Percentiles rank a stretch among this genome's conserved stretches.
Evolutionary conservation across 495 filamentous ascomycete species (phyloP).

Genomic region (Cryomyces minteri): DNA sequence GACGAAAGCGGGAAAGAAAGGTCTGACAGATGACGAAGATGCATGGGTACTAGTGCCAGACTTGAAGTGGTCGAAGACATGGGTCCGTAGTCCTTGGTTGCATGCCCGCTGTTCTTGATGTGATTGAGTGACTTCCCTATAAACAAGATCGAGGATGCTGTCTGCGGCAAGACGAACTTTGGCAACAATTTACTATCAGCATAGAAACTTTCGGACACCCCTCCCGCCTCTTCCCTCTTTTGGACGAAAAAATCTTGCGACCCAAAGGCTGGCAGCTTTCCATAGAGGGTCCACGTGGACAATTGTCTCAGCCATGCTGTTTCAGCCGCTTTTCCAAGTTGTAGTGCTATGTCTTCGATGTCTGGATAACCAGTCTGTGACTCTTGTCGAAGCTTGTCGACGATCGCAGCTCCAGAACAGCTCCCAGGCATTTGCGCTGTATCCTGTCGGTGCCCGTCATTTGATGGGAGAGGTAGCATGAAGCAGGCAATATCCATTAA

Average conservation of each 20-base stretch:
- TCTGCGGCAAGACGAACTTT: constrained; percentile 52
- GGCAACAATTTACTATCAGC: constrained; percentile 43
- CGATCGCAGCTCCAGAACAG: constrained; percentile 48
- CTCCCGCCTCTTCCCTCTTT: constrained; percentile 21
- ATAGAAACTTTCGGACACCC: constrained; percentile 22
- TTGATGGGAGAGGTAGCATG: constrained; percentile 28
- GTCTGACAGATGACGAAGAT: constrained; percentile 52
- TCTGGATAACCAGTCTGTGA: constrained; percentile 78
- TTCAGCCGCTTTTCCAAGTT: constrained; percentile 62
- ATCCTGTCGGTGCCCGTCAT: constrained; percentile 2
- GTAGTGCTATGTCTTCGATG: constrained; percentile 52
- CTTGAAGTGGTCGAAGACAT: constrained; percentile 31
- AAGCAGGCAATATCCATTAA: constrained; percentile 52
- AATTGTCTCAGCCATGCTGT: constrained; percentile 80
- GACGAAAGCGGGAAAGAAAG: constrained; percentile 56
- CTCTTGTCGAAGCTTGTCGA: constrained; percentile 54
- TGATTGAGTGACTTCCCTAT: constrained; percentile 80
- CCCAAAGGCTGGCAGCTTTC: constrained; percentile 55
- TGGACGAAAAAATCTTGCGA: constrained; percentile 67
- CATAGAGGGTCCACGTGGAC: constrained; percentile 79
- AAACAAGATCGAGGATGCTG: constrained; percentile 72
- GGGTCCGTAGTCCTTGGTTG: constrained; percentile 10
- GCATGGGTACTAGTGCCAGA: constrained; percentile 46
- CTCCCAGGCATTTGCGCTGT: not conserved
- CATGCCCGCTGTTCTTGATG: constrained; percentile 35